Evolutionary conservation across 306 rosid species (phyloP).

Genomic region (Vigna hirtella): DNA sequence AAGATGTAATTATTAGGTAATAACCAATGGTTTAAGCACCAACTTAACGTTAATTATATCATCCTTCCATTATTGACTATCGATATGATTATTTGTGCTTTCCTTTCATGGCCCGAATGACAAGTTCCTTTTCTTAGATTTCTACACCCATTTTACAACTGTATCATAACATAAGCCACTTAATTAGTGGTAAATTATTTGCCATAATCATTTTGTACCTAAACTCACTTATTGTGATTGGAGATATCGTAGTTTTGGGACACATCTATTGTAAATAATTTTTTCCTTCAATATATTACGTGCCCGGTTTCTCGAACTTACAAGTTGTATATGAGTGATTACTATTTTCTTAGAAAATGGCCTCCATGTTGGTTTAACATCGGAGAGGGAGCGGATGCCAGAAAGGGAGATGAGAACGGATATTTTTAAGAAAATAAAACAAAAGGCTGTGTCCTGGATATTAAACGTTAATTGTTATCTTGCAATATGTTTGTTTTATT

Average conservation of each 20-base stretch:
- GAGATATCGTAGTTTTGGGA: not conserved
- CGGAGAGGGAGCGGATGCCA: not conserved
- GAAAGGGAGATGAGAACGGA: not conserved
- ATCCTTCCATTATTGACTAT: constrained; percentile 50
- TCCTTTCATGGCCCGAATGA: constrained; percentile 40
- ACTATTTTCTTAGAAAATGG: not conserved
- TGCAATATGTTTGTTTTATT: no score
- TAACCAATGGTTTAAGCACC: constrained; percentile 53
- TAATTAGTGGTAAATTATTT: constrained; percentile 25
- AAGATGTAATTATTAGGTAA: constrained; percentile 49
- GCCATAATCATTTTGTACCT: not conserved
- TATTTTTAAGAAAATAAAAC: not conserved
- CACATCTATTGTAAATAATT: not conserved
- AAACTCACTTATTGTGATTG: not conserved
- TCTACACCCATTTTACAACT: constrained; percentile 16
- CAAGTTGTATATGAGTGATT: no score
- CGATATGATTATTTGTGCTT: constrained; percentile 27
- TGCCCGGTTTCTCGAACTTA: not conserved
- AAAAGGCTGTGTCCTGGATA: not conserved
- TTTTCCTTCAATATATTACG: not conserved
- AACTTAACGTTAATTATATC: constrained; percentile 46
- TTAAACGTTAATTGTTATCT: not conserved
- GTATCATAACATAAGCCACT: constrained; percentile 1
- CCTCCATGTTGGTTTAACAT: not conserved
- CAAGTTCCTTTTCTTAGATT: constrained; percentile 19